Evolutionary conservation across 495 filamentous ascomycete genomes (phyloP).

Genomic region (Xylaria curta): DNA sequence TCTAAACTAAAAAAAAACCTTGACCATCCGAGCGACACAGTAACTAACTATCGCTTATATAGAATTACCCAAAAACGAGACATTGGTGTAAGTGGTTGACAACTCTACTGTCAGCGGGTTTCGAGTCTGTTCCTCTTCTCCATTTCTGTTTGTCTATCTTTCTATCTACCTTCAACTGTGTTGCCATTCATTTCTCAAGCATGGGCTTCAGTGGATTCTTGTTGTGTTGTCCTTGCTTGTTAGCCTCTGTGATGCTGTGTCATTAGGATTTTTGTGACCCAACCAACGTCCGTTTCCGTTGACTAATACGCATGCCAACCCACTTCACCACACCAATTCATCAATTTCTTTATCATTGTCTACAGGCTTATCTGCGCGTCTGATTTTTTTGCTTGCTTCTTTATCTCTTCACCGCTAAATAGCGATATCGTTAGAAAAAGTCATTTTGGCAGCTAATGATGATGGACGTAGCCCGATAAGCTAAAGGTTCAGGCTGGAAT

Average conservation of each 20-base stretch:
- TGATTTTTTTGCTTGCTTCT: slow-evolving; percentile 23
- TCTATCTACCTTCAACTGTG: background rate
- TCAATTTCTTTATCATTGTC: slow-evolving; percentile 22
- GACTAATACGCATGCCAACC: slow-evolving; percentile 24
- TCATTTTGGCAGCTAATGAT: slow-evolving; percentile 20
- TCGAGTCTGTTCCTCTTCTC: background rate
- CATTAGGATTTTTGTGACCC: slow-evolving; percentile 28
- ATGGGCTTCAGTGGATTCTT: background rate
- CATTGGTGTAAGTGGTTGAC: slow-evolving; percentile 15
- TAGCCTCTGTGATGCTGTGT: slow-evolving; percentile 8
- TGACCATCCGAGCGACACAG: background rate
- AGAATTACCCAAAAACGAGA: background rate
- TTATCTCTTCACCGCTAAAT: slow-evolving; percentile 43
- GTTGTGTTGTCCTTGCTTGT: background rate
- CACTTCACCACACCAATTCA: slow-evolving; percentile 5
- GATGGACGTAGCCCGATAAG: slow-evolving; percentile 36
- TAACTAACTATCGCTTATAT: slow-evolving; percentile 3
- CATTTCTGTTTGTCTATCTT: background rate
- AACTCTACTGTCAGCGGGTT: background rate
- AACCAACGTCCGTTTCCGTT: slow-evolving; percentile 33
- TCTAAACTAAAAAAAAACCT: background rate
- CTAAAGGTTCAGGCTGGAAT: background rate
- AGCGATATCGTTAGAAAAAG: slow-evolving; percentile 23
- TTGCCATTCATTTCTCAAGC: background rate
- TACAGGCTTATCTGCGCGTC: slow-evolving; percentile 30